These are phyloP conservation scores for Pisolithus microcarpus DNA, from an alignment of 768 basidiomycete species.

Conservation along the genomic window DNA sequence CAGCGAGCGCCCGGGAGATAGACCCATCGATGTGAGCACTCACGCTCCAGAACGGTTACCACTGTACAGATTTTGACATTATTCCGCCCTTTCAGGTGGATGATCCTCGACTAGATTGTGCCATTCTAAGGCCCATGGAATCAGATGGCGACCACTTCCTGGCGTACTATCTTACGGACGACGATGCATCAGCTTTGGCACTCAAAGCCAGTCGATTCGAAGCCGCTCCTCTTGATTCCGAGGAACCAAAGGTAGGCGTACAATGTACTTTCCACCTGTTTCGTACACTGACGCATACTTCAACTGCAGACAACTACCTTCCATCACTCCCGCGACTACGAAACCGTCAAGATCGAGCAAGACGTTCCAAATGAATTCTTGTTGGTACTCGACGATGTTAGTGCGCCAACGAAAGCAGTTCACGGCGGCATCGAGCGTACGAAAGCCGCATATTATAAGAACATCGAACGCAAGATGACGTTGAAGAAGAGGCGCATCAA, in stretches of 20 bases:
- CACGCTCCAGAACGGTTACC: not conserved
- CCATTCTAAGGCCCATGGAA: slow-evolving; percentile 81
- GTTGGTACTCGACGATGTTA: slow-evolving; percentile 63
- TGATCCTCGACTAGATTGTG: slow-evolving; percentile 78
- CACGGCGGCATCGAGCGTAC: slow-evolving; percentile 32
- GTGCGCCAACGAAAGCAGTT: slow-evolving; percentile 30
- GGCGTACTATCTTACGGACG: slow-evolving; percentile 74
- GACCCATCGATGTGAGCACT: slow-evolving; percentile 52
- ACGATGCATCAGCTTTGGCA: slow-evolving; percentile 59
- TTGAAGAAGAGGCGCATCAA: slow-evolving; percentile 80
- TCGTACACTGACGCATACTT: not conserved
- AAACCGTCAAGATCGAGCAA: slow-evolving; percentile 80
- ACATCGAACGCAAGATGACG: slow-evolving; percentile 82
- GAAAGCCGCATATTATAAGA: slow-evolving; percentile 83
- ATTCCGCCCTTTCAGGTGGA: slow-evolving; percentile 40
- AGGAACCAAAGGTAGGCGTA: slow-evolving; percentile 49
- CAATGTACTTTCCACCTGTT: not conserved
- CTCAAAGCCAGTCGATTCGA: slow-evolving; percentile 54
- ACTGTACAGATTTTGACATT: not conserved
- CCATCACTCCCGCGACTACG: slow-evolving; percentile 77
- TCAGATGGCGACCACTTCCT: slow-evolving; percentile 85
- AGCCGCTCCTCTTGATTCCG: slow-evolving; percentile 37
- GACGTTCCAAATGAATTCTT: slow-evolving; percentile 82
- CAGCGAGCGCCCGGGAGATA: slow-evolving; percentile 80
- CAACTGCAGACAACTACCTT: slow-evolving; percentile 55